These are phyloP conservation scores for Curvularia lunata DNA, from an alignment of 2,329 filamentous ascomycete genomes.

Conservation along the genomic window DNA sequence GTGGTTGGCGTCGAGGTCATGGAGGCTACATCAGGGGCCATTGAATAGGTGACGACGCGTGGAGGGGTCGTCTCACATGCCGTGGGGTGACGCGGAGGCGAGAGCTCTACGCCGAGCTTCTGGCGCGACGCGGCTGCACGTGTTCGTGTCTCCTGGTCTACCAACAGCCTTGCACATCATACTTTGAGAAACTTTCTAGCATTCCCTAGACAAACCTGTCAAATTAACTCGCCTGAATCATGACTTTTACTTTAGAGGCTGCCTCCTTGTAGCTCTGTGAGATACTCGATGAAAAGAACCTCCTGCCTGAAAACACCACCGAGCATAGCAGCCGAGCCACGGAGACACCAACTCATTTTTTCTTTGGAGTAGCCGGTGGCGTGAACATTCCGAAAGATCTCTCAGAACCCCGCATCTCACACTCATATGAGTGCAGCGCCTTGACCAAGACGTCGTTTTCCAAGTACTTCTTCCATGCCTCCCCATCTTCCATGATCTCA, in stretches of 20 bases:
- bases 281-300: background rate
- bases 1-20: constrained; percentile 25
- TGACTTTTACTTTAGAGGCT: background rate
- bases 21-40: constrained; percentile 32
- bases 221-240: background rate
- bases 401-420: constrained; percentile 1
- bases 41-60: constrained; percentile 21
- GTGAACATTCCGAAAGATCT: background rate
- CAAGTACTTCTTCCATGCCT: constrained; percentile 21
- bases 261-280: background rate
- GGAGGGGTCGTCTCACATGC: constrained; percentile 12
- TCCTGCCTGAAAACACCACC: background rate
- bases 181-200: background rate
- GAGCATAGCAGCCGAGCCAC: background rate
- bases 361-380: background rate
- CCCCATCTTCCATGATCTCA: constrained; percentile 15
- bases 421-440: constrained; percentile 18
- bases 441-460: constrained; percentile 19
- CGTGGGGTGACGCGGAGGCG: constrained; percentile 9
- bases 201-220: background rate
- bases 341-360: background rate
- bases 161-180: background rate
- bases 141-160: background rate
- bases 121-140: constrained; percentile 11
- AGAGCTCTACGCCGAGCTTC: background rate